These are phyloP conservation scores for Pichia paraexigua DNA, from an alignment of 805 yeast species.

Conservation along the genomic window DNA sequence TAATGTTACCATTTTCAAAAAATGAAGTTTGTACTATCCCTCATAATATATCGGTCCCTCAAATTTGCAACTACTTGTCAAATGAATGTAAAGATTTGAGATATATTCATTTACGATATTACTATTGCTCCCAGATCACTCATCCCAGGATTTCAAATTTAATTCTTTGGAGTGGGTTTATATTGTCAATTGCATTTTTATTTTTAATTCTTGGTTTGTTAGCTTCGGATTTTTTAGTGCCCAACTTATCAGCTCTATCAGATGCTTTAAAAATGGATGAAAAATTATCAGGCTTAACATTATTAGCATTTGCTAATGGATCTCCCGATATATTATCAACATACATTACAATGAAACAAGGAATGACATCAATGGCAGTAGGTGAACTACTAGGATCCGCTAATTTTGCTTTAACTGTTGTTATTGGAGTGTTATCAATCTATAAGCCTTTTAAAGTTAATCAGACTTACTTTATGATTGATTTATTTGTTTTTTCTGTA, in stretches of 20 bases:
- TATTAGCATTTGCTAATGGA: conserved; percentile 88
- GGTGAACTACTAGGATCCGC: conserved; percentile 50
- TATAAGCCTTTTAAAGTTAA: conserved; percentile 44
- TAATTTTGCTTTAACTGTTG: conserved; percentile 43
- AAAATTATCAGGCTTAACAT: conserved; percentile 75
- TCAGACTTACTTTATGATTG: conserved; percentile 46
- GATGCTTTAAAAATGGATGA: conserved; percentile 56
- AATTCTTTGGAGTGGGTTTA: conserved; percentile 7
- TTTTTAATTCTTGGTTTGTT: conserved; percentile 66
- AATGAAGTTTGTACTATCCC: conserved; percentile 6
- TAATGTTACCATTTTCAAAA: not conserved
- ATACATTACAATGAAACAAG: conserved; percentile 66
- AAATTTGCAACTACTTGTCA: conserved; percentile 17
- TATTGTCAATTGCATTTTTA: conserved; percentile 27
- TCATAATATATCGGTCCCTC: conserved; percentile 4
- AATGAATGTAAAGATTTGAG: conserved; percentile 15
- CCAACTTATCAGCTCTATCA: conserved; percentile 65
- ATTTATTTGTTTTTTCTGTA: conserved; percentile 46
- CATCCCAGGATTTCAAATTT: conserved; percentile 7
- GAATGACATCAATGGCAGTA: conserved; percentile 42
- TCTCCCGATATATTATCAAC: conserved; percentile 86
- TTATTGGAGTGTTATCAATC: conserved; percentile 32
- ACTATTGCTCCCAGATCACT: conserved; percentile 17
- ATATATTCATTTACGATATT: conserved; percentile 18
- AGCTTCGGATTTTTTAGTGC: conserved; percentile 77